A percentile compares a stretch with the other conserved stretches of the same genome.
phyloP scores from a whole-genome alignment of 352 stramenopile genomes.

The Elongisporangium prolatum region DNA sequence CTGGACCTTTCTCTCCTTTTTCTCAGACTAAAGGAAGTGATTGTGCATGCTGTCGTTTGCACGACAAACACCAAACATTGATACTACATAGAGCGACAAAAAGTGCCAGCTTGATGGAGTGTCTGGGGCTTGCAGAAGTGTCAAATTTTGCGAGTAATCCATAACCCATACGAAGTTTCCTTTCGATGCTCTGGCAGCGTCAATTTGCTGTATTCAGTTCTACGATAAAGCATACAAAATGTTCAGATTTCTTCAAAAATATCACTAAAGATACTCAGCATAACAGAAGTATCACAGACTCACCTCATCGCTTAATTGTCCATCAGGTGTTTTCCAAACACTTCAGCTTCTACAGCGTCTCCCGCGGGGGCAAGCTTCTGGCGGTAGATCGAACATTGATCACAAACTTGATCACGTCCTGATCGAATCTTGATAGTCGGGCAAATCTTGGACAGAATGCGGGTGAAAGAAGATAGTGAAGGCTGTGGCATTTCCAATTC shows the following conservation, averaged over 20 bases:
- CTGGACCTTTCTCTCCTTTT: conserved; percentile 7
- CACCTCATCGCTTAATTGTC: conserved; percentile 7
- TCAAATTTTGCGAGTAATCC: conserved; percentile 16
- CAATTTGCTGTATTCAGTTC: conserved; percentile 3
- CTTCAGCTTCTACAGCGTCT: background rate
- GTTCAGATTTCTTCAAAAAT: background rate
- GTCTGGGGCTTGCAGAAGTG: background rate
- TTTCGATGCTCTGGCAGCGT: background rate
- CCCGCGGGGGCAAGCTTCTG: background rate
- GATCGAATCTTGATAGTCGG: background rate
- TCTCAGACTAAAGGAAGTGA: conserved; percentile 15
- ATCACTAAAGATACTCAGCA: conserved; percentile 1
- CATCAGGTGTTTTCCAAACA: background rate
- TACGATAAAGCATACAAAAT: background rate
- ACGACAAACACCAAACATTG: conserved; percentile 13
- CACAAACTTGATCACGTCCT: conserved; percentile 6
- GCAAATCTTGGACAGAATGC: conserved; percentile 1
- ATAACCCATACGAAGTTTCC: conserved; percentile 6
- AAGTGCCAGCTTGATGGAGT: conserved; percentile 16
- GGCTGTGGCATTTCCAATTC: background rate
- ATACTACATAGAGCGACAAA: conserved; percentile 10
- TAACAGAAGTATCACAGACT: conserved; percentile 5
- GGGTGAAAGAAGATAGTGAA: background rate
- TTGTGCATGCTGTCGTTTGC: conserved; percentile 1
- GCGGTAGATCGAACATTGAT: conserved; percentile 4